Percentiles rank a stretch among this genome's conserved stretches.
Conservation (phyloP, 345 rosid species). For the Boechera divaricarpa region DNA sequence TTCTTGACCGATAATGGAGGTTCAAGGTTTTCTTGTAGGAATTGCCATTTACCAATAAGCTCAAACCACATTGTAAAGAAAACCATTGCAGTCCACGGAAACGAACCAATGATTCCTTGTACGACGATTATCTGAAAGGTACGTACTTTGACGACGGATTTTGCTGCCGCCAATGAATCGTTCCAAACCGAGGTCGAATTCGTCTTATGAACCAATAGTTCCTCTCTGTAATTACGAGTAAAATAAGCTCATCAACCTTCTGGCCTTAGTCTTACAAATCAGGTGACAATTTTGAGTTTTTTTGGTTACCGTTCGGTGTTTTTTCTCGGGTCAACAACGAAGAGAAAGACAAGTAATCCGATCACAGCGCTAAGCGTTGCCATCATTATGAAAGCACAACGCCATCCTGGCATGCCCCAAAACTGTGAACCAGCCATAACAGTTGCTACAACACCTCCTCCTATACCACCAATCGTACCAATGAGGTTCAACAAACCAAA, state of each 20-base stretch:
- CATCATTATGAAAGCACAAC: slow-evolving; percentile 92
- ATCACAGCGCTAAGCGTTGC: slow-evolving; percentile 74
- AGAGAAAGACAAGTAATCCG: slow-evolving; percentile 78
- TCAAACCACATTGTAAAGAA: slow-evolving; percentile 98
- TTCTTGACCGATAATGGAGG: not conserved
- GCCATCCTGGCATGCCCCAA: slow-evolving; percentile 88
- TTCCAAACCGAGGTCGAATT: slow-evolving; percentile 62
- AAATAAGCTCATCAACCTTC: not conserved
- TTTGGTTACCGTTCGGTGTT: slow-evolving; percentile 34
- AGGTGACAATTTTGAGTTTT: not conserved
- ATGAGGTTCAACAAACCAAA: slow-evolving; percentile 83
- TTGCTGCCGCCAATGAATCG: slow-evolving; percentile 72
- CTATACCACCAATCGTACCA: slow-evolving; percentile 87
- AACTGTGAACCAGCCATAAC: slow-evolving; percentile 87
- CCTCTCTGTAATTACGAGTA: slow-evolving; percentile 53
- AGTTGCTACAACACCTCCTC: slow-evolving; percentile 96
- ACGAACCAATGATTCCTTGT: slow-evolving; percentile 88
- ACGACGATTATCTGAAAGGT: slow-evolving; percentile 89
- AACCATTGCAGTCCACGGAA: slow-evolving; percentile 98
- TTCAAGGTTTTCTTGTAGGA: not conserved
- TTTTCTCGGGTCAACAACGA: slow-evolving; percentile 71
- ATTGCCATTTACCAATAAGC: slow-evolving; percentile 67
- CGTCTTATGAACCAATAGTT: slow-evolving; percentile 53
- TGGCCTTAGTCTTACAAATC: not conserved
- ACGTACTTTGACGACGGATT: slow-evolving; percentile 73